phyloP scores from a whole-genome alignment of 2,329 filamentous ascomycete genomes.

The Aspergillus nomiae region DNA sequence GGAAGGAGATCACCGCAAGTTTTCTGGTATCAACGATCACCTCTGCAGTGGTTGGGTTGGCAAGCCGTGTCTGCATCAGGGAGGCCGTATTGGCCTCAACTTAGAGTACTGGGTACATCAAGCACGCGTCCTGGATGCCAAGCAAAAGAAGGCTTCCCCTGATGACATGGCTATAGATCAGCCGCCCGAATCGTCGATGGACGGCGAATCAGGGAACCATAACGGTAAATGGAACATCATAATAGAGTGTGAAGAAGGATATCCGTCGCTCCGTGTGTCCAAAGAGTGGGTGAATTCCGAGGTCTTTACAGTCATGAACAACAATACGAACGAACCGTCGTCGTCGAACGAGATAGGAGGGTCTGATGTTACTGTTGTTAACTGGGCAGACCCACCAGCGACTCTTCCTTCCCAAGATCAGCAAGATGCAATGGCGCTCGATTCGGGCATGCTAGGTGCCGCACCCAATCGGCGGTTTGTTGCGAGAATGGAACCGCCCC shows the following conservation, averaged over 20 bases:
- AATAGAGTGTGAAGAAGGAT: conserved; percentile 49
- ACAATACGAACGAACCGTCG: conserved; percentile 22
- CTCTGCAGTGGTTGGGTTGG: conserved; percentile 45
- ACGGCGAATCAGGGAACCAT: conserved; percentile 23
- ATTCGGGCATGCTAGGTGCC: conserved; percentile 38
- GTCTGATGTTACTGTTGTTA: conserved; percentile 34
- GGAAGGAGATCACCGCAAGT: conserved; percentile 37
- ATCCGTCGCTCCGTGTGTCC: conserved; percentile 46
- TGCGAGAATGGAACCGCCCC: conserved; percentile 43
- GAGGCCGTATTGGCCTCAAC: conserved; percentile 41
- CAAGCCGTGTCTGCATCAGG: conserved; percentile 44
- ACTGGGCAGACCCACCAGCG: conserved; percentile 43
- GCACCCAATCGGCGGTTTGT: conserved; percentile 48
- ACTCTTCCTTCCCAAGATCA: conserved; percentile 37
- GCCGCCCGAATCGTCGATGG: conserved; percentile 17
- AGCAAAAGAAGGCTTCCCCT: conserved; percentile 24
- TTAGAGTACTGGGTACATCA: conserved; percentile 47
- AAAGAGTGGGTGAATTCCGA: conserved; percentile 46
- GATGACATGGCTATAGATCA: conserved; percentile 39
- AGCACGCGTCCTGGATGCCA: conserved; percentile 36
- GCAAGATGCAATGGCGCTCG: conserved; percentile 39
- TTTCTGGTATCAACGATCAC: conserved; percentile 37
- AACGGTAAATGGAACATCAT: conserved; percentile 37
- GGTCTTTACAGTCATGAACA: conserved; percentile 32
- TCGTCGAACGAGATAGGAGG: conserved; percentile 23